These are phyloP conservation scores for Leptographium flavum DNA, from an alignment of 2,329 filamentous ascomycete genomes.

Conservation along the genomic window DNA sequence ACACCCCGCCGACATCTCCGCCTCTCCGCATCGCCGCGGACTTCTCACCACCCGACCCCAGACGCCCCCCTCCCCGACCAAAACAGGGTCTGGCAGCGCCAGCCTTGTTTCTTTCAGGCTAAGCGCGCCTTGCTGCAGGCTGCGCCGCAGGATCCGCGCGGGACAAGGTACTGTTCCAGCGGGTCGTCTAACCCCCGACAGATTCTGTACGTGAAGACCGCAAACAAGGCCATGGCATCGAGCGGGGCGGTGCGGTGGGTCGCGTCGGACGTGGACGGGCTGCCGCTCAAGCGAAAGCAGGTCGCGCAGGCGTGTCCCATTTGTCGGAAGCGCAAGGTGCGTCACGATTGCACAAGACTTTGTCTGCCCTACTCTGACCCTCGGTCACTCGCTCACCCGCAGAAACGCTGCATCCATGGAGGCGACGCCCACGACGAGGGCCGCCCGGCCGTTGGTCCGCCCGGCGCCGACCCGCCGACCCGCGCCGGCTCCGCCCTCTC, in stretches of 20 bases:
- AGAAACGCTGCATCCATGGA: constrained; percentile 31
- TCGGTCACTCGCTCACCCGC: neutral
- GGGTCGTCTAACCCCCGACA: neutral
- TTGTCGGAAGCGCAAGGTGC: constrained; percentile 41
- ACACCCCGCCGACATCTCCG: no score
- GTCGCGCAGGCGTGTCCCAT: constrained; percentile 41
- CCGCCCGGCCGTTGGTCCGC: no score
- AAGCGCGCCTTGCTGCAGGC: no score
- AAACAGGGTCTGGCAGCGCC: no score
- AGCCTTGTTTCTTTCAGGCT: no score
- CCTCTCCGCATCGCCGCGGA: no score
- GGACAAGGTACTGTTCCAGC: no score
- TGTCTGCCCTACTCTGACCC: neutral
- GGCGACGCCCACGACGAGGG: neutral
- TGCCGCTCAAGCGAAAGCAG: constrained; percentile 45
- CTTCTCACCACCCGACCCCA: no score
- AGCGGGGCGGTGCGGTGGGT: constrained; percentile 35
- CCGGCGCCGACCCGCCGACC: no score
- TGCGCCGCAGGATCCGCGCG: no score
- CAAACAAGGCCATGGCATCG: neutral
- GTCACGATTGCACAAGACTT: neutral
- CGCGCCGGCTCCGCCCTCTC: no score
- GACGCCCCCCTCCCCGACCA: no score
- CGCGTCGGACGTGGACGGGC: constrained; percentile 35
- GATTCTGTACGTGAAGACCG: neutral